Base-by-base conservation (phyloP, 306 rosid species). In the Carpinus fangiana region DNA sequence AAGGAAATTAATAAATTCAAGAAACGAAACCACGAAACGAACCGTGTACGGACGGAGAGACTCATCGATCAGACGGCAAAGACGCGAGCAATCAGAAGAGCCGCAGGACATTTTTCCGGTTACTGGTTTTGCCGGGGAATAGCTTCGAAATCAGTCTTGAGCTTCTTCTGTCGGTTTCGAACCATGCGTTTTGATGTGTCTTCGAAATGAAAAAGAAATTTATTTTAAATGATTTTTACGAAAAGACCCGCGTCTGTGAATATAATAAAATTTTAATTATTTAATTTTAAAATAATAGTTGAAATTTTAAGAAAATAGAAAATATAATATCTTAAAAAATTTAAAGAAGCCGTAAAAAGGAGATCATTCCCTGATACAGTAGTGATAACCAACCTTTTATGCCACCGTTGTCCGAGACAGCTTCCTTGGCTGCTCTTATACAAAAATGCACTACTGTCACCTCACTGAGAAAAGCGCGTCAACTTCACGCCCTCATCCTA, bases 381-480 rank as follows among this genome's bases (percentile, higher is more conserved):
- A 23, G 69, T 55, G 17, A 4, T 12, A 18, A 8, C 17, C 9
- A 28, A 12, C 28, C 52, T 46, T 81, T 61, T 52, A 84, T 87
- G 91, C 81, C 84, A 46, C n/a, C 72, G 52, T 14, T 18, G 1
- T 23, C 13, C 8, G 88, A 76, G 46, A 70, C 79, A 47, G n/a
- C 75, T 75, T 76, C 57, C 11, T 20, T 78, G 5, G 72, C 72
- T 23, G 70, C 84, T 52, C 85, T 90, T 4, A 53, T 94, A 12
- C 87, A 81, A 82, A 89, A 86, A 84, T 94, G 98, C 90, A 83
- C 83, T 62, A 41, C 79, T 51, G 34, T 85, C 54, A 76, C 88
- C 74, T 87, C 93, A 21, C 70, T 85, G 57, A 86, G 67, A 64
- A 81, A 78, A 79, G 97, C 97, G 61, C 96, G 93, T 88, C 96